Evolutionary conservation across 495 filamentous ascomycete species (phyloP).

Genomic region (Aspergillus carlsbadensis): DNA sequence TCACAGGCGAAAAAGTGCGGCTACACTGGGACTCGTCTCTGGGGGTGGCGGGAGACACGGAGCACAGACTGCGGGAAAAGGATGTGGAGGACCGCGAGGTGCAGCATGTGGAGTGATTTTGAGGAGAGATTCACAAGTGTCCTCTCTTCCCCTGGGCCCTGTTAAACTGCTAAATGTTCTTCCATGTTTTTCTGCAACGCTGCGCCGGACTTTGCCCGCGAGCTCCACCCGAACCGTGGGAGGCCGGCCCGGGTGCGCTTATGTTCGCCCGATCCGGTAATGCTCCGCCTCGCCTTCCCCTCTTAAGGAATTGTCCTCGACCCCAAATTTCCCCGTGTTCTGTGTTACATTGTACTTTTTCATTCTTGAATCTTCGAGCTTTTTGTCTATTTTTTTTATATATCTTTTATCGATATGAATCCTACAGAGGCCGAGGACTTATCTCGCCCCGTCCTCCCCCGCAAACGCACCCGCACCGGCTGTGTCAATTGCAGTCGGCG

Average conservation of each 20-base stretch:
- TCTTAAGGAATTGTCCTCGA: conserved; percentile 2
- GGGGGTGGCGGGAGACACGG: conserved; percentile 29
- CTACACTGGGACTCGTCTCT: conserved; percentile 39
- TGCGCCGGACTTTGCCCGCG: not conserved
- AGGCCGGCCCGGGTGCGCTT: conserved; percentile 13
- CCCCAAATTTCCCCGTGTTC: not conserved
- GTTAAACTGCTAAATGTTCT: not conserved
- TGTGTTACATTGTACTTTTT: not conserved
- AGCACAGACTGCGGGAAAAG: conserved; percentile 25
- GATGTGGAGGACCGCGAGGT: conserved; percentile 15
- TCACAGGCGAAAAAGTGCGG: conserved; percentile 43
- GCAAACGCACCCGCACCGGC: conserved; percentile 33
- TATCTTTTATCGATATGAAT: not conserved
- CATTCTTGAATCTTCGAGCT: not conserved
- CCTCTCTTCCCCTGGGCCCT: not conserved
- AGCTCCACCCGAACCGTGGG: conserved; percentile 1
- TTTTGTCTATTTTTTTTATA: not conserved
- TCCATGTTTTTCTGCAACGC: not conserved
- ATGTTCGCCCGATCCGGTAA: conserved; percentile 21
- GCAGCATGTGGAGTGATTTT: conserved; percentile 29
- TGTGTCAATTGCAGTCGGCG: conserved; percentile 36
- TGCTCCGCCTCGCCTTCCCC: conserved; percentile 9
- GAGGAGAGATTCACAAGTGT: no score
- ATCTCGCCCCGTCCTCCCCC: conserved; percentile 14
- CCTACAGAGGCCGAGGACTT: conserved; percentile 1